Percentiles rank a stretch among this genome's conserved stretches.
phyloP scores from a whole-genome alignment of 2,329 filamentous ascomycete genomes.

The Elsinoe arachidis region DNA sequence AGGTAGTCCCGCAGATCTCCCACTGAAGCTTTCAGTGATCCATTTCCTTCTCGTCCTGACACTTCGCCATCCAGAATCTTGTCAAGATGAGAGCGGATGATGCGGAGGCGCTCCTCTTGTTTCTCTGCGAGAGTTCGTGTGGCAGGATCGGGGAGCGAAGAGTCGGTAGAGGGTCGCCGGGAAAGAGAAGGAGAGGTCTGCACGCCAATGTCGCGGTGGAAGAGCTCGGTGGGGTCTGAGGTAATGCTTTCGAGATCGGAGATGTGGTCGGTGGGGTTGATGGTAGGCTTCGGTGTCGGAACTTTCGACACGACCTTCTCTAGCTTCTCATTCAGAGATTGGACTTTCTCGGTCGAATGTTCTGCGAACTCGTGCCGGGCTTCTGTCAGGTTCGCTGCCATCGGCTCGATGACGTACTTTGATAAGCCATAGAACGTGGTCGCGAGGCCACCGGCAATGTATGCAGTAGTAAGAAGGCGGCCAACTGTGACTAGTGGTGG shows the following conservation, averaged over 20 bases:
- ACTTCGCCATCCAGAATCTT: constrained; percentile 43
- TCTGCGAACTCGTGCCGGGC: constrained; percentile 50
- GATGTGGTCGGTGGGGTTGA: constrained; percentile 29
- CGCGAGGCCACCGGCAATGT: constrained; percentile 47
- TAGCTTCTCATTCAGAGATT: constrained; percentile 49
- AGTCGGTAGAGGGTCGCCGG: constrained; percentile 28
- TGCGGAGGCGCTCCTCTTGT: constrained; percentile 41
- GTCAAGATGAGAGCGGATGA: constrained; percentile 43
- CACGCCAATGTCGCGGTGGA: constrained; percentile 71
- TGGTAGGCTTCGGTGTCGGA: constrained; percentile 33
- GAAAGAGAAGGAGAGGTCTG: constrained; percentile 56
- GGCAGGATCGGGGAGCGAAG: constrained; percentile 21
- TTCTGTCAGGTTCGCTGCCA: constrained; percentile 45
- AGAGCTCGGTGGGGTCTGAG: constrained; percentile 66
- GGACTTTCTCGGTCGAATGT: constrained; percentile 44
- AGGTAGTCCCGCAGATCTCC: constrained; percentile 56
- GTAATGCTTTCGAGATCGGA: constrained; percentile 42
- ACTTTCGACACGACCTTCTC: constrained; percentile 54
- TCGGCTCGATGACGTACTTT: constrained; percentile 58
- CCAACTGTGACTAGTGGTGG: constrained; percentile 51
- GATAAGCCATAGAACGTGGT: constrained; percentile 60
- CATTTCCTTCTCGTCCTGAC: constrained; percentile 43
- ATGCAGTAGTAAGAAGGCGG: constrained; percentile 49
- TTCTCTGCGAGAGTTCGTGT: constrained; percentile 19
- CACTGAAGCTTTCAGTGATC: constrained; percentile 43